Base-by-base conservation (phyloP, 148 eudicot species). In the Spergularia bocconei region DNA sequence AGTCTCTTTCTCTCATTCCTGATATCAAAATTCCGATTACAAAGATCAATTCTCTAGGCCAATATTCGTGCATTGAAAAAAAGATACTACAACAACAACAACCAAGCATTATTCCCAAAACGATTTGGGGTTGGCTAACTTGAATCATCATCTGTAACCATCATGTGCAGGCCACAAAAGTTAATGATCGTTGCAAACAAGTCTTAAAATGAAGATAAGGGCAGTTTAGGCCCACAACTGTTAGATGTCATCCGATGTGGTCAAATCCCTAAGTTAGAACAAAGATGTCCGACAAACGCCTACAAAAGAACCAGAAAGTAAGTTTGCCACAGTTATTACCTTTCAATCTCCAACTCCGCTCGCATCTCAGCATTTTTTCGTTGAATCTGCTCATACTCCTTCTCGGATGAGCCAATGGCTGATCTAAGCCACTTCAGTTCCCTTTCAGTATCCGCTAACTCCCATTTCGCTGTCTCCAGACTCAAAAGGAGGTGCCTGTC, bases 341-440 rank as follows among this genome's bases (percentile, higher is more conserved):
- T 91, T 88, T 91, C 97, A 69, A 11, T 84, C 19, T 88, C 89
- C 80, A 91, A 70, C 68, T 87, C 91, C 78, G 57, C 80, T 67
- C 79, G 90, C 64, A 81, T 39, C 79, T 91, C 97, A 14, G 83
- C 89, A 69, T 71, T 75, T 89, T 86, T 90, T 50, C 90, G 62
- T 79, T 85, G 88, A 48, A 90, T 82, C 68, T 94, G 97, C 80
- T 94, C 98, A 76, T 86, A 56, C 81, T 94, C 98, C 89, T 88
- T 94, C 86, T 94, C 98, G 44, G 97, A 88, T 29, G 89, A 87
- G 79, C 87, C 63, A 48, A 84, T 79, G 65, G 88, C 80, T 81
- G 97, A 88, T 80, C 85, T 94, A 72, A 90, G 79, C 95, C 94
- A 91, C 85, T 87, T 94, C 71, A 87, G 70, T 79, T 94, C 97